Percentiles rank a stretch among this genome's conserved stretches.
phyloP scores from a whole-genome alignment of 768 basidiomycete genomes.

The Leccinum aurantiacum region DNA sequence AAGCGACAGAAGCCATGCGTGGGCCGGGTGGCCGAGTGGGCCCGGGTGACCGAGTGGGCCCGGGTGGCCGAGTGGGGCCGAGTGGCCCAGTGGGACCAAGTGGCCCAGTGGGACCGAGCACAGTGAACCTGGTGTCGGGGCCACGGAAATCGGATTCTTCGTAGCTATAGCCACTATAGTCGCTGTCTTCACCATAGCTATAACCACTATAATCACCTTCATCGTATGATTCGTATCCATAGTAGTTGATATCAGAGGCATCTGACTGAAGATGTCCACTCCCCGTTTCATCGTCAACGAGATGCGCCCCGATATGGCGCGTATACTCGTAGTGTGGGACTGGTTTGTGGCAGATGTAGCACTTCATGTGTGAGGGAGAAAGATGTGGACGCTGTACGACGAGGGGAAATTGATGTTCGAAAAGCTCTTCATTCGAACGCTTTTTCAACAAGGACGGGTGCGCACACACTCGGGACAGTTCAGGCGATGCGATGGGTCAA shows the following conservation, averaged over 20 bases:
- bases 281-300: background rate
- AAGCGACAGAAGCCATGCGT: background rate
- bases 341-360: slow-evolving; percentile 14
- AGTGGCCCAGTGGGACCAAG: too few species aligned
- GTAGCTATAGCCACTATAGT: background rate
- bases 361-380: slow-evolving; percentile 12
- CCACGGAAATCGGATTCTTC: background rate
- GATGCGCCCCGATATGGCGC: too few species aligned
- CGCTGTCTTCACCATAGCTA: background rate
- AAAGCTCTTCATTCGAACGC: background rate
- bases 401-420: too few species aligned
- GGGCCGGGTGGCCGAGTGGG: too few species aligned
- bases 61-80: too few species aligned
- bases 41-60: too few species aligned
- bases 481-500: background rate
- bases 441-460: background rate
- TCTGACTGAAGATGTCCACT: background rate
- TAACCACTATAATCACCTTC: background rate
- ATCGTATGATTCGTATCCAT: background rate
- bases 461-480: background rate
- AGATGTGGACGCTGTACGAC: background rate
- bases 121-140: background rate
- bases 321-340: slow-evolving; percentile 1
- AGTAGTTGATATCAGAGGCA: background rate
- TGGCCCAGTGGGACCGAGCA: too few species aligned